Evolutionary conservation across 495 filamentous ascomycete genomes (phyloP).

Genomic region (Daldinia grandis): DNA sequence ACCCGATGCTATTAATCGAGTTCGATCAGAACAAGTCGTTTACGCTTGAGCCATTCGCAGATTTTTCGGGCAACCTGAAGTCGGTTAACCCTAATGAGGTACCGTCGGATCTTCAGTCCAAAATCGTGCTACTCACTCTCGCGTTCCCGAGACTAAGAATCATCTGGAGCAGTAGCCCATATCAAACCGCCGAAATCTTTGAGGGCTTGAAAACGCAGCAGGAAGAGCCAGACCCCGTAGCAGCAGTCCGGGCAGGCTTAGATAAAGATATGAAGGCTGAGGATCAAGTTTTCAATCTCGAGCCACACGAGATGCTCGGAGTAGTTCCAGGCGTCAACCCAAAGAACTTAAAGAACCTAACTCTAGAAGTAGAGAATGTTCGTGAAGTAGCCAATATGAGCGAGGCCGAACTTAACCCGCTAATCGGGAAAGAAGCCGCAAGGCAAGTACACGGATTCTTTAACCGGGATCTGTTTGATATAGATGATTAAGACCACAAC

Average conservation of each 20-base stretch:
- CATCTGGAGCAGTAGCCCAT: slow-evolving; percentile 92
- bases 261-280: slow-evolving; percentile 65
- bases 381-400: slow-evolving; percentile 87
- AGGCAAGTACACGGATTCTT: slow-evolving; percentile 85
- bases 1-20: slow-evolving; percentile 91
- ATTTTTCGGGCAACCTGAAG: slow-evolving; percentile 72
- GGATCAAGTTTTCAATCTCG: slow-evolving; percentile 67
- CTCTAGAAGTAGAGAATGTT: slow-evolving; percentile 77
- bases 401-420: slow-evolving; percentile 70
- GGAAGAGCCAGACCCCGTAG: slow-evolving; percentile 88
- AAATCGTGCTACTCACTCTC: slow-evolving; percentile 90
- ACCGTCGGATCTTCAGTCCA: slow-evolving; percentile 82
- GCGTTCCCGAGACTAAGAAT: slow-evolving; percentile 89
- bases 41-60: slow-evolving; percentile 91
- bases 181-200: slow-evolving; percentile 98
- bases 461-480: slow-evolving; percentile 72
- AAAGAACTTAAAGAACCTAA: slow-evolving; percentile 74
- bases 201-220: slow-evolving; percentile 88
- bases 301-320: slow-evolving; percentile 84
- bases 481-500: slow-evolving; percentile 48
- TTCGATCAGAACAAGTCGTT: slow-evolving; percentile 98
- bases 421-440: slow-evolving; percentile 84
- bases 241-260: slow-evolving; percentile 82
- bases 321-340: slow-evolving; percentile 86
- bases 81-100: slow-evolving; percentile 61